Evolutionary conservation across 441 rosid species (phyloP).

Genomic region (Pelargonium fulgidum): DNA sequence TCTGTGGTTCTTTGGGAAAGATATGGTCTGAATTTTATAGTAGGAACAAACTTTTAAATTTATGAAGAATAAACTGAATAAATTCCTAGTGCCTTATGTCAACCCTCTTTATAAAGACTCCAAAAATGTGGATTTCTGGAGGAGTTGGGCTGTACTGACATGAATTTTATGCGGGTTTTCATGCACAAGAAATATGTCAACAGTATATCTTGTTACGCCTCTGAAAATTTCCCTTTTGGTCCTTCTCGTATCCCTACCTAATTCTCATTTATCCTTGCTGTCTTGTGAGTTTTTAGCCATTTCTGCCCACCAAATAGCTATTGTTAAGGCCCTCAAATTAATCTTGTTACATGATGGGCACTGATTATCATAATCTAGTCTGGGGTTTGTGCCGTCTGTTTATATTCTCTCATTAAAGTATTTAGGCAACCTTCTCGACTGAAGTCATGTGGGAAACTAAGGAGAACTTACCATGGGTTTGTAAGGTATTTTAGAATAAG

Average conservation of each 20-base stretch:
- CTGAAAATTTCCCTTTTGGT: not conserved
- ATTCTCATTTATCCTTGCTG: no score
- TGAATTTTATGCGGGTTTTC: not conserved
- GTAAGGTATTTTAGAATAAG: no score
- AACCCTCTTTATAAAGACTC: not conserved
- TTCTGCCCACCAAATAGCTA: not conserved
- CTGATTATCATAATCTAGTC: no score
- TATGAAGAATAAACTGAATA: not conserved
- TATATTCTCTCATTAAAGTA: no score
- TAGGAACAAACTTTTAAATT: not conserved
- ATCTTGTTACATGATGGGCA: no score
- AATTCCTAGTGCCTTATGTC: not conserved
- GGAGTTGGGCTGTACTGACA: not conserved
- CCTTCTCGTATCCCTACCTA: no score
- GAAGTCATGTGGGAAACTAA: no score
- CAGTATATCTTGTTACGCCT: constrained; percentile 1
- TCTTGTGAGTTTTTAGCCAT: not conserved
- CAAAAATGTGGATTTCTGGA: no score
- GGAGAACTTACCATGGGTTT: no score
- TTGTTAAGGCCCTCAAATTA: not conserved
- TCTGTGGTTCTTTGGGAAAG: not conserved
- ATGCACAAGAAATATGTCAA: not conserved
- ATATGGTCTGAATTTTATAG: not conserved
- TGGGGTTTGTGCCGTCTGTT: no score
- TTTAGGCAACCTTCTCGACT: no score